These are phyloP conservation scores for Apiospora pterosperma DNA, from an alignment of 2,329 filamentous ascomycete species.

Conservation along the genomic window DNA sequence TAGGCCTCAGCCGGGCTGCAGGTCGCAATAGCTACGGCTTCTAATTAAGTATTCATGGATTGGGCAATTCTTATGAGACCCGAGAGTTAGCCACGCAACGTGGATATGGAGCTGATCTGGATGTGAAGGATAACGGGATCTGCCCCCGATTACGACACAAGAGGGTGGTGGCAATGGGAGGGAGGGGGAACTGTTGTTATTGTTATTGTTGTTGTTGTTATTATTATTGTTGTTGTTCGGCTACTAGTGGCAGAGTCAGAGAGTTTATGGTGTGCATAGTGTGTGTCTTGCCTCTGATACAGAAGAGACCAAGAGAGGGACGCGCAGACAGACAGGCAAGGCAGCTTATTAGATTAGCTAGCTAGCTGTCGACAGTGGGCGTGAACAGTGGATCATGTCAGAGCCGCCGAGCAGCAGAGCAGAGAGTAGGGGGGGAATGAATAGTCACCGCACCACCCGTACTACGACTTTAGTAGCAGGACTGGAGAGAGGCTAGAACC, in stretches of 20 bases:
- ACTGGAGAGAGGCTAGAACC: constrained; percentile 22
- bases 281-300: background rate
- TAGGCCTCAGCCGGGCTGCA: background rate
- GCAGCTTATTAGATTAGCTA: no score
- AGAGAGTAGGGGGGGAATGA: background rate
- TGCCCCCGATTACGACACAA: background rate
- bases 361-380: background rate
- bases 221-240: no score
- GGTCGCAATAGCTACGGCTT: background rate
- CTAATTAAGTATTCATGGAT: background rate
- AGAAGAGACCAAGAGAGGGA: background rate
- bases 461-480: background rate
- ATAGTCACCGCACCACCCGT: background rate
- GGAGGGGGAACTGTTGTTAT: background rate
- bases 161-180: no score
- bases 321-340: background rate
- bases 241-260: background rate
- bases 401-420: background rate
- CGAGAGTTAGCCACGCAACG: background rate
- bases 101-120: background rate
- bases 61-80: background rate
- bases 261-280: background rate
- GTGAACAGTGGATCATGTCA: background rate
- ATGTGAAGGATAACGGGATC: background rate
- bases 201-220: background rate